These are phyloP conservation scores for Tolypocladium sp. DNA, from an alignment of 2,329 filamentous ascomycete genomes.

Conservation along the genomic window DNA sequence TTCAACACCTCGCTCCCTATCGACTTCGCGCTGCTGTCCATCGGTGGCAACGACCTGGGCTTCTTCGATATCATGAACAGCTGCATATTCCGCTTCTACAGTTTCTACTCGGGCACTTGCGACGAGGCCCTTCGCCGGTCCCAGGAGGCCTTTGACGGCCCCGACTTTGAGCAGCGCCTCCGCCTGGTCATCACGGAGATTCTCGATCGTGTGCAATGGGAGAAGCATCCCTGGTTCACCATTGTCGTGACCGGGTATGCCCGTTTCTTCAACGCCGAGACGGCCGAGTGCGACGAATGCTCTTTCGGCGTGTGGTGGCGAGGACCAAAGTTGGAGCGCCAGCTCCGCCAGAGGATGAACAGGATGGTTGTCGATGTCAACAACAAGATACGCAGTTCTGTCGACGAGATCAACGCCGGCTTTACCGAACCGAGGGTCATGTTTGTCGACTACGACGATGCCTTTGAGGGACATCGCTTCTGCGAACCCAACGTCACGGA, in stretches of 20 bases:
- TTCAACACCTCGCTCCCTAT: constrained; percentile 26
- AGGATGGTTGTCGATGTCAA: constrained; percentile 33
- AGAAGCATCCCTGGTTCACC: constrained; percentile 31
- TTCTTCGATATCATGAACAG: constrained; percentile 42
- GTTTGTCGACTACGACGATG: constrained; percentile 35
- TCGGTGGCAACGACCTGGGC: constrained; percentile 39
- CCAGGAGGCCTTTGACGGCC: constrained; percentile 21
- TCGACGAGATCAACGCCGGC: constrained; percentile 25
- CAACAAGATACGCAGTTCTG: constrained; percentile 23
- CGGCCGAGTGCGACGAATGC: constrained; percentile 31
- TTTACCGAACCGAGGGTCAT: constrained; percentile 27
- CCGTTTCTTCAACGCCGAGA: constrained; percentile 36
- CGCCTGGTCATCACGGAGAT: constrained; percentile 31
- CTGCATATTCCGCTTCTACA: constrained; percentile 40
- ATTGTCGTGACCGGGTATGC: constrained; percentile 39
- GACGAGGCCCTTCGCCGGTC: constrained; percentile 26
- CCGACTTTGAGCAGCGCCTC: constrained; percentile 29
- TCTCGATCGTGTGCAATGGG: constrained; percentile 33
- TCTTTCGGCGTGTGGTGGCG: constrained; percentile 37
- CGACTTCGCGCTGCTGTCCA: constrained; percentile 36
- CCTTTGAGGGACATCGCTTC: constrained; percentile 36
- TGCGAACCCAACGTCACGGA: constrained; percentile 29
- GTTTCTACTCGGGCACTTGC: constrained; percentile 37
- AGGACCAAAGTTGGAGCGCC: constrained; percentile 29
- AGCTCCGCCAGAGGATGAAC: constrained; percentile 31